phyloP scores from a whole-genome alignment of 768 basidiomycete genomes.

The Mycena indigotica region DNA sequence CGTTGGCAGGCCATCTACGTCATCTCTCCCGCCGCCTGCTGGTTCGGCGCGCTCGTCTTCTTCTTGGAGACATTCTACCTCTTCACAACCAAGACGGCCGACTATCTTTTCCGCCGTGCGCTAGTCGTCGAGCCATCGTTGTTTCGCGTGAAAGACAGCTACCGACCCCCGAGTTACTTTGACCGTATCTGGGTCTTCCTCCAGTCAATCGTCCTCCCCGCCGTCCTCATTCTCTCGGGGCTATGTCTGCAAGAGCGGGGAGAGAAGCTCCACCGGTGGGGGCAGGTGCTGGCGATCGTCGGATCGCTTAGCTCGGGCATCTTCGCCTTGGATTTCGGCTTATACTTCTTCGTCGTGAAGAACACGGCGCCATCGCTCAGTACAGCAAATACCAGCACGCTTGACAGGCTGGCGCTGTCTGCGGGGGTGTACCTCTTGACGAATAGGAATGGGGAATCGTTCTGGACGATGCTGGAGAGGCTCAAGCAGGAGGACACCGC shows the following conservation, averaged over 20 bases:
- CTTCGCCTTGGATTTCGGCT: background rate
- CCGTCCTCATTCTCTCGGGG: background rate
- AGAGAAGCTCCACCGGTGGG: background rate
- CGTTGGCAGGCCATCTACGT: background rate
- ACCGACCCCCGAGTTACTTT: background rate
- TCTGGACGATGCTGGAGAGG: background rate
- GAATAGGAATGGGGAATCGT: background rate
- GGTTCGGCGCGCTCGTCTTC: background rate
- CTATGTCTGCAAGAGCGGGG: background rate
- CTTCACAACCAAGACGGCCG: background rate
- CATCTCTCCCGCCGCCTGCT: background rate
- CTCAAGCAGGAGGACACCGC: background rate
- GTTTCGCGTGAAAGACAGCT: background rate
- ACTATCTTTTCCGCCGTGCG: background rate
- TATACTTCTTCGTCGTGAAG: background rate
- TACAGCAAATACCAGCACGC: background rate
- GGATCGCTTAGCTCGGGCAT: background rate
- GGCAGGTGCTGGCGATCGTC: background rate
- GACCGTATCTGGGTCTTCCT: background rate
- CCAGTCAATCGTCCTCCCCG: background rate
- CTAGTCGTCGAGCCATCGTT: background rate
- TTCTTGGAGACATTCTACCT: background rate
- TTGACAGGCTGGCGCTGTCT: background rate
- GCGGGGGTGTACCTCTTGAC: background rate
- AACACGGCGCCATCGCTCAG: background rate